phyloP scores from a whole-genome alignment of 2,329 filamentous ascomycete genomes.

The Aspergillus bombycis region DNA sequence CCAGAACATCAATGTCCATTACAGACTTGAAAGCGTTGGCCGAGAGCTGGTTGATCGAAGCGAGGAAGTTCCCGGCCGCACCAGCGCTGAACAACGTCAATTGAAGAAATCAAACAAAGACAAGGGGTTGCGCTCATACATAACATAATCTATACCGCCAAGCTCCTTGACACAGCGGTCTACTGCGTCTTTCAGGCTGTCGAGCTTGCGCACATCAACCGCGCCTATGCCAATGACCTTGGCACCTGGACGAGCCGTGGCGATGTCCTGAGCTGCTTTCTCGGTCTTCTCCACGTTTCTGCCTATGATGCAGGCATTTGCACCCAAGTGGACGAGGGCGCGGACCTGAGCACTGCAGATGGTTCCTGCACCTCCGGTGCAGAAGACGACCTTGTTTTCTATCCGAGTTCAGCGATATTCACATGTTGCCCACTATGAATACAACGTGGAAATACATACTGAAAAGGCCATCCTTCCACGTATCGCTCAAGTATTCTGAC shows the following conservation, averaged over 20 bases:
- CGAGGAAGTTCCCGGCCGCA: constrained; percentile 93
- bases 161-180: constrained; percentile 80
- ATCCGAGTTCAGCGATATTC: constrained; percentile 14
- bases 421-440: not conserved
- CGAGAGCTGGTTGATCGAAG: constrained; percentile 78
- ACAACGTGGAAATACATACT: constrained; percentile 53
- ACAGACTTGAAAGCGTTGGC: constrained; percentile 93
- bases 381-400: constrained; percentile 90
- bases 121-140: constrained; percentile 59
- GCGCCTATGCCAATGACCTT: constrained; percentile 84
- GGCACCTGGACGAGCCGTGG: constrained; percentile 73
- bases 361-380: constrained; percentile 88
- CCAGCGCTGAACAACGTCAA: constrained; percentile 66
- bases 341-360: constrained; percentile 95
- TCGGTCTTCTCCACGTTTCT: constrained; percentile 89
- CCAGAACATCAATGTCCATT: constrained; percentile 93
- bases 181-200: constrained; percentile 72
- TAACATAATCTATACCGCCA: constrained; percentile 87
- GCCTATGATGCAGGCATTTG: constrained; percentile 91
- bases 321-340: constrained; percentile 86
- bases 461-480: constrained; percentile 88
- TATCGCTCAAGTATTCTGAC: constrained; percentile 75
- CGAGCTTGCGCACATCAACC: constrained; percentile 71
- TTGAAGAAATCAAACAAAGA: not conserved
- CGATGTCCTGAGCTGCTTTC: constrained; percentile 76